Evolutionary conservation across 805 yeast genomes (phyloP), one percentile per base, ranked within the genome.

Genomic region (Groenewaldozyma salmanticensis): DNA sequence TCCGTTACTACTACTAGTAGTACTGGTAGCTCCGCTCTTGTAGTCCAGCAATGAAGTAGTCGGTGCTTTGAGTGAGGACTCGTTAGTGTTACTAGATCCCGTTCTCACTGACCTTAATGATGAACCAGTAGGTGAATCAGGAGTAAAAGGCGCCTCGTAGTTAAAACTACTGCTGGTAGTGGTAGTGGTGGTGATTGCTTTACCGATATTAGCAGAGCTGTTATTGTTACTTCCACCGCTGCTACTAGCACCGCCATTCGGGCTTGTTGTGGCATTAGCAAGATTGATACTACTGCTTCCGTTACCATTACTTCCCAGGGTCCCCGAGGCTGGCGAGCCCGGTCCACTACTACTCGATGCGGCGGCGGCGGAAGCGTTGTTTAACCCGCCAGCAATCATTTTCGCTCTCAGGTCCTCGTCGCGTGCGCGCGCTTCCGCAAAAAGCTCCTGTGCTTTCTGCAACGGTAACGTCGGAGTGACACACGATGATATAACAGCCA

Each of bases 381-480:
- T 38, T 15, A 47, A 21, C 11, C 51, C 53, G 5, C 51, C 53
- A 22, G 51, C 50, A 39, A 50, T 40, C 53, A 50, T 50, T 40
- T 47, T 43, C 9, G 49, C 48, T 5, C 54, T 42, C 9, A 50
- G 39, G 19, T 50, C 54, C 31, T 50, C 54, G 15, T 50, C 52
- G 9, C 52, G 44, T 13, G 43, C 42, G 9, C 52, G 38, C 3
- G 95, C 92, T 50, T 79, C 82, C 2, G 84, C 79, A 52, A 86
- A 67, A 59, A 92, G 61, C 53, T 79, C 94, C 61, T 86, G 94
- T 0, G 98, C 98, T 52, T 77, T 79, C 37, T 77, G 75, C 47
- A 92, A 66, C 7, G 95, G 79, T 5, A 92, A 87, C 0, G 97
- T 90, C n/a, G 98, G 97, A 0, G 96, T 86, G 9, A 82, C 80